Evolutionary conservation across 352 stramenopile genomes (phyloP).

Genomic region (Phytophthora nicotianae): DNA sequence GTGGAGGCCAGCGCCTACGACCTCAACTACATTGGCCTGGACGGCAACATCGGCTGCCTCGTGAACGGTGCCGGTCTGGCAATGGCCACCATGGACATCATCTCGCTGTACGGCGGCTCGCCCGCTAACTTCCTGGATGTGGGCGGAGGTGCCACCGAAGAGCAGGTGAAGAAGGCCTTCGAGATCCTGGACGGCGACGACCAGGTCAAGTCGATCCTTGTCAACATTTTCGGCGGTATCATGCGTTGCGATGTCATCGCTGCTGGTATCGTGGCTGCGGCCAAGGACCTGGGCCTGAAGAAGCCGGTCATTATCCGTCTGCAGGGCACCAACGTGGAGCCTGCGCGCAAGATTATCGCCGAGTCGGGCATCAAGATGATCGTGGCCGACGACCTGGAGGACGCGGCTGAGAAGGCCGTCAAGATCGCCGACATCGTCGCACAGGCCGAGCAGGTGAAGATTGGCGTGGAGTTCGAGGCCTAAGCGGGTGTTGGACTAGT

Average conservation of each 20-base stretch:
- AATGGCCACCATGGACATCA: slow-evolving; percentile 99
- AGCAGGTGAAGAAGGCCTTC: slow-evolving; percentile 90
- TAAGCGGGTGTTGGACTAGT: slow-evolving; percentile 35
- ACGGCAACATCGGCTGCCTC: slow-evolving; percentile 99
- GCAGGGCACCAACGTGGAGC: slow-evolving; percentile 97
- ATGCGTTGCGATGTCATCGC: slow-evolving; percentile 98
- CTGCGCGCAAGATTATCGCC: slow-evolving; percentile 93
- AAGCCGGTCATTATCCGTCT: slow-evolving; percentile 99
- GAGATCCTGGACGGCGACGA: slow-evolving; percentile 90
- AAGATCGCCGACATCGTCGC: slow-evolving; percentile 86
- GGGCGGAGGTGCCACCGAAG: slow-evolving; percentile 93
- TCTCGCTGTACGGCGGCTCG: slow-evolving; percentile 96
- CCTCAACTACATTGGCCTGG: slow-evolving; percentile 99
- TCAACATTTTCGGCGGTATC: slow-evolving; percentile 99
- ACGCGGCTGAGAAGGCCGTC: slow-evolving; percentile 96
- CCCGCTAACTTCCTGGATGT: slow-evolving; percentile 99
- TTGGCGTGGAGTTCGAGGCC: slow-evolving; percentile 76
- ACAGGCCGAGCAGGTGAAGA: slow-evolving; percentile 72
- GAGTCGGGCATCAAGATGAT: slow-evolving; percentile 95
- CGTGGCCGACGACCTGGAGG: slow-evolving; percentile 94
- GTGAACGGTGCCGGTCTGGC: slow-evolving; percentile 99
- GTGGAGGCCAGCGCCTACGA: slow-evolving; percentile 93
- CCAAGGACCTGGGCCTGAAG: slow-evolving; percentile 95
- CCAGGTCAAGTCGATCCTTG: slow-evolving; percentile 97
- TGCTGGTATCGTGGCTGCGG: slow-evolving; percentile 96